Conservation (phyloP, 148 eudicot species). For the Rhododendron griersonianum region DNA sequence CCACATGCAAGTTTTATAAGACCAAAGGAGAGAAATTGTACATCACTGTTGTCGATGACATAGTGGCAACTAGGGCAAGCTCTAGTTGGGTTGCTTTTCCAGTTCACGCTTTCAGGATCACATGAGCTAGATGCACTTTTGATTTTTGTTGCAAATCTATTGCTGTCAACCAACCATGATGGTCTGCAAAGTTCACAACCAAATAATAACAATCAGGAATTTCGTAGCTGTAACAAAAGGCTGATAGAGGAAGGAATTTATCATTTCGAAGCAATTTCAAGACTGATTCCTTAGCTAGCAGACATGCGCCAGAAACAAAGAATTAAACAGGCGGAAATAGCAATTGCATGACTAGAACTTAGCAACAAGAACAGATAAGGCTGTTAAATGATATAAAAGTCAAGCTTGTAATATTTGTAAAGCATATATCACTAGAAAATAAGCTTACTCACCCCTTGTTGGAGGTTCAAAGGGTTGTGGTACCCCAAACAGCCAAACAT, state of each 20-base stretch:
- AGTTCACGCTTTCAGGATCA: slow-evolving; percentile 45
- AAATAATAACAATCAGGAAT: not conserved
- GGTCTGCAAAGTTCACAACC: slow-evolving; percentile 46
- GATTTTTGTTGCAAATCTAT: slow-evolving; percentile 87
- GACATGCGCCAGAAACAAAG: not conserved
- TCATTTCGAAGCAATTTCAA: not conserved
- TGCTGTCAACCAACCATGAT: slow-evolving; percentile 90
- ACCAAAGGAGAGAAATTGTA: slow-evolving; percentile 30
- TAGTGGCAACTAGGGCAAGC: slow-evolving; percentile 79
- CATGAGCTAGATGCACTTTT: slow-evolving; percentile 63
- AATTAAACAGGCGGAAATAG: not conserved
- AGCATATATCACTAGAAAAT: not conserved
- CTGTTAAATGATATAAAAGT: not conserved
- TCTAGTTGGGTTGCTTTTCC: slow-evolving; percentile 89
- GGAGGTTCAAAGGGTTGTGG: not conserved
- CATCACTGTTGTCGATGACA: slow-evolving; percentile 79
- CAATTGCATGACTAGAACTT: not conserved
- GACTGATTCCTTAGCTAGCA: not conserved
- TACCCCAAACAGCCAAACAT: not conserved
- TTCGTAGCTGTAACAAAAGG: not conserved
- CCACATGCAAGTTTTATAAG: not conserved
- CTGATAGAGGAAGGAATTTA: not conserved
- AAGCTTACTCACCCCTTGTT: not conserved
- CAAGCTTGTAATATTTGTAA: not conserved
- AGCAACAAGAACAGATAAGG: not conserved